phyloP scores from a whole-genome alignment of 2,329 filamentous ascomycete genomes.

The Ophiostoma sp. region DNA sequence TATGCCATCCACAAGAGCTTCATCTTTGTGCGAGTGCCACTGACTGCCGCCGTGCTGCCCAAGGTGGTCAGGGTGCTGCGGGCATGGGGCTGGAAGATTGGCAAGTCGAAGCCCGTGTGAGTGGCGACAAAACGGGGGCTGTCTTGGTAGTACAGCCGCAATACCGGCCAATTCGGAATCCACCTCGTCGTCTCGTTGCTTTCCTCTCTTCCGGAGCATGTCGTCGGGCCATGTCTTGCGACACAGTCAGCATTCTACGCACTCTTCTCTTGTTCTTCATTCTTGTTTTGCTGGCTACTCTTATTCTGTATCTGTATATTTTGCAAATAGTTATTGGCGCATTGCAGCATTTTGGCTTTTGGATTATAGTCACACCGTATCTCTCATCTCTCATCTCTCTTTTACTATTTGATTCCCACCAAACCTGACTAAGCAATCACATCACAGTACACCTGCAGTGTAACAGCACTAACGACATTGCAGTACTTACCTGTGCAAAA shows the following conservation, averaged over 20 bases:
- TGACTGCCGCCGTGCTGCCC: conserved; percentile 84
- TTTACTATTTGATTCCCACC: not conserved
- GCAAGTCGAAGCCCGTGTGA: conserved; percentile 51
- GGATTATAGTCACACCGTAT: not conserved
- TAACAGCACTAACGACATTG: not conserved
- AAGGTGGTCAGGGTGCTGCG: conserved; percentile 88
- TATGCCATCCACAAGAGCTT: conserved; percentile 98
- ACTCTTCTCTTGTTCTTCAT: not conserved
- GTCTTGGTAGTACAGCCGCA: too few relatives aligned
- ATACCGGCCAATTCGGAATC: too few relatives aligned
- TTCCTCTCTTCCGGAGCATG: not conserved
- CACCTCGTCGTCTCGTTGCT: not conserved
- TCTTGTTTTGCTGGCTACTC: not conserved
- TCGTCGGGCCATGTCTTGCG: not conserved
- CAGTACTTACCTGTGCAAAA: not conserved
- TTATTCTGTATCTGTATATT: not conserved
- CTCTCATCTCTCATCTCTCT: not conserved
- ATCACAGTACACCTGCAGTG: not conserved
- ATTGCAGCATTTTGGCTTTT: conserved; percentile 5
- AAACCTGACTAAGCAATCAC: not conserved
- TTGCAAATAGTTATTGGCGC: not conserved
- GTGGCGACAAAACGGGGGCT: not conserved
- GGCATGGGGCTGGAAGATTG: conserved; percentile 91
- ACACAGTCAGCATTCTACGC: not conserved
- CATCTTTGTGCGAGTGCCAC: conserved; percentile 89